Percentiles rank a stretch among this genome's conserved stretches.
Conservation (phyloP, 2,329 filamentous ascomycete species). For the Chrysosporium queenslandicum region DNA sequence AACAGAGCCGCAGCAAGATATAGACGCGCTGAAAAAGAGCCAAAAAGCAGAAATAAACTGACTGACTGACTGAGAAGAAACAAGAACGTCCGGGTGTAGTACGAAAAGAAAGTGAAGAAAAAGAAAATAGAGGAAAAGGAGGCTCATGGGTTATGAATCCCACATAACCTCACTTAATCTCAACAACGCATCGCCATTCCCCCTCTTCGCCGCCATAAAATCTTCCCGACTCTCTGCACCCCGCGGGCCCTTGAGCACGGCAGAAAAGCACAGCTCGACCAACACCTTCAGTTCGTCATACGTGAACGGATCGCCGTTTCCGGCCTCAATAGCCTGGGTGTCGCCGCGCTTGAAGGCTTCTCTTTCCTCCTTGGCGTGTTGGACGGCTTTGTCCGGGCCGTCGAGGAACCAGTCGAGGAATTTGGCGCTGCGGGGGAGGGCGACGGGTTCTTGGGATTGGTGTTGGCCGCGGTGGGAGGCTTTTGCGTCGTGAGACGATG, state of each 20-base stretch:
- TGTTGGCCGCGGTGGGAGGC: slow-evolving; percentile 10
- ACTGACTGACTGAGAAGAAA: too few relatives aligned
- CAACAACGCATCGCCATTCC: slow-evolving; percentile 36
- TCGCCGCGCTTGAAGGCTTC: slow-evolving; percentile 29
- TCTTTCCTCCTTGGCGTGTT: slow-evolving; percentile 38
- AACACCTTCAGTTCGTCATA: slow-evolving; percentile 40
- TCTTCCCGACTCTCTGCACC: slow-evolving; percentile 37
- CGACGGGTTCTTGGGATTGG: slow-evolving; percentile 28
- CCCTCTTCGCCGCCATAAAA: slow-evolving; percentile 38
- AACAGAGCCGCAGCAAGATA: too few relatives aligned
- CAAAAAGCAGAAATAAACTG: too few relatives aligned
- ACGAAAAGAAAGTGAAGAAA: too few relatives aligned
- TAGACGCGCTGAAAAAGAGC: too few relatives aligned
- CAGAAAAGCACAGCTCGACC: slow-evolving; percentile 39
- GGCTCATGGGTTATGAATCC: slow-evolving; percentile 28
- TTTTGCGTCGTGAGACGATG: slow-evolving; percentile 10
- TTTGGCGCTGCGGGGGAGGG: slow-evolving; percentile 36
- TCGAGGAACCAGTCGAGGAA: slow-evolving; percentile 42
- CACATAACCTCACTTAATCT: slow-evolving; percentile 41
- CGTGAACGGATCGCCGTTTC: slow-evolving; percentile 35
- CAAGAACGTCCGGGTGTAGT: not conserved
- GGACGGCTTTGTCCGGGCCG: slow-evolving; percentile 36
- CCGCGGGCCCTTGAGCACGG: slow-evolving; percentile 34
- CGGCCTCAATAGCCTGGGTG: slow-evolving; percentile 27
- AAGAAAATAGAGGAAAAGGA: not conserved